Evolutionary conservation across 306 rosid genomes (phyloP).

Genomic region (Prunus fruticosa): DNA sequence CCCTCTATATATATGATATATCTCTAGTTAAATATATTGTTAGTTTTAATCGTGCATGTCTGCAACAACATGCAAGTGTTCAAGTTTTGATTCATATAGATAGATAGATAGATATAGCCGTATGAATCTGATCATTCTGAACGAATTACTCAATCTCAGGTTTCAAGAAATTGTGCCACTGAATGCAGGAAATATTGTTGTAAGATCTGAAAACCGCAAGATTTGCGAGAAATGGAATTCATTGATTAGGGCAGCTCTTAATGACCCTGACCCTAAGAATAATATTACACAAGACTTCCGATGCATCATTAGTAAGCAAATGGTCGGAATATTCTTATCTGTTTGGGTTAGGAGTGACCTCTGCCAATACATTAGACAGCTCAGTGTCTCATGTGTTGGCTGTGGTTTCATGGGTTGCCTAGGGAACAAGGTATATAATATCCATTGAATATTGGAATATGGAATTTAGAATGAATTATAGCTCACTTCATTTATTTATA

Average conservation of each 20-base stretch:
- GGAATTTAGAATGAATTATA: background rate
- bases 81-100: background rate
- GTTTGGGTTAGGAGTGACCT: conserved; percentile 51
- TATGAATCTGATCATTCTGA: background rate
- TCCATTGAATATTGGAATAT: background rate
- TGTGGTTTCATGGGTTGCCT: conserved; percentile 64
- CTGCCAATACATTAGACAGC: conserved; percentile 47
- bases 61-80: background rate
- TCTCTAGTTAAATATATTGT: background rate
- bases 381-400: conserved; percentile 59
- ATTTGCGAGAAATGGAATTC: conserved; percentile 19
- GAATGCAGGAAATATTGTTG: conserved; percentile 11
- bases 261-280: background rate
- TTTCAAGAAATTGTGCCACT: conserved; percentile 22
- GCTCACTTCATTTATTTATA: background rate
- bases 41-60: background rate
- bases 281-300: conserved; percentile 26
- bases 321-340: conserved; percentile 61
- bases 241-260: conserved; percentile 21
- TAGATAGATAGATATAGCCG: no score
- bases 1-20: background rate
- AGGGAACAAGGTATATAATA: conserved; percentile 55
- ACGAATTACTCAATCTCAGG: background rate
- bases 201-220: conserved; percentile 4
- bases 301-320: conserved; percentile 62